These are phyloP conservation scores for Tulasnella sp. DNA, from an alignment of 768 basidiomycete genomes.

Conservation along the genomic window DNA sequence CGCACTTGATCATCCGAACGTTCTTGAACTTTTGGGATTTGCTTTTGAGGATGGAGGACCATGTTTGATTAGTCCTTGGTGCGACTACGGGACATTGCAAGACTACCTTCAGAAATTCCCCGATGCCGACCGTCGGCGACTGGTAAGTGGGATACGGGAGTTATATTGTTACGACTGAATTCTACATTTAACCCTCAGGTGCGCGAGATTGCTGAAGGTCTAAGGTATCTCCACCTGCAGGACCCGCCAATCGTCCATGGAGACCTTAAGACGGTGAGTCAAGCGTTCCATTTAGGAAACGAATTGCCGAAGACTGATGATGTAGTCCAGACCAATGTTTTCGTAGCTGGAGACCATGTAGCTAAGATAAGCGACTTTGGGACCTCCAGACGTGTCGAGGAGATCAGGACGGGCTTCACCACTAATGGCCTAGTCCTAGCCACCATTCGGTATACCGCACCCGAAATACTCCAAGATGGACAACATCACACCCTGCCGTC, in stretches of 20 bases:
- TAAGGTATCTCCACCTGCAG: constrained; percentile 28
- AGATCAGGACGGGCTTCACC: not conserved
- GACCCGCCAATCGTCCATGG: constrained; percentile 29
- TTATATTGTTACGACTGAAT: not conserved
- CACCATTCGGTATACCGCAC: not conserved
- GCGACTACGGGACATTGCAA: constrained; percentile 50
- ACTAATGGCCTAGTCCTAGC: not conserved
- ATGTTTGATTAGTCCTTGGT: constrained; percentile 60
- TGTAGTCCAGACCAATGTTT: not conserved
- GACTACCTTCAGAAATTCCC: constrained; percentile 47
- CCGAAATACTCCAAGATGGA: not conserved
- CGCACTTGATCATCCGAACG: not conserved
- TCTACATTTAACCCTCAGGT: constrained; percentile 16
- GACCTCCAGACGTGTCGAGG: not conserved
- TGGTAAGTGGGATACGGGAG: constrained; percentile 40
- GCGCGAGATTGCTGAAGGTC: constrained; percentile 26
- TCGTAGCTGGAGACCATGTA: not conserved
- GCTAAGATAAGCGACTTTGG: not conserved
- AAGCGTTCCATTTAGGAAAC: not conserved
- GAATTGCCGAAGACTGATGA: not conserved
- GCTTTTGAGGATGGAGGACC: not conserved
- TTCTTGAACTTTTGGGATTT: not conserved
- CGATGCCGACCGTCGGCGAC: constrained; percentile 43
- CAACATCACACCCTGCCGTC: not conserved
- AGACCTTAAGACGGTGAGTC: constrained; percentile 30